These are phyloP conservation scores for Piloderma croceum DNA, from an alignment of 768 basidiomycete species.

Conservation along the genomic window DNA sequence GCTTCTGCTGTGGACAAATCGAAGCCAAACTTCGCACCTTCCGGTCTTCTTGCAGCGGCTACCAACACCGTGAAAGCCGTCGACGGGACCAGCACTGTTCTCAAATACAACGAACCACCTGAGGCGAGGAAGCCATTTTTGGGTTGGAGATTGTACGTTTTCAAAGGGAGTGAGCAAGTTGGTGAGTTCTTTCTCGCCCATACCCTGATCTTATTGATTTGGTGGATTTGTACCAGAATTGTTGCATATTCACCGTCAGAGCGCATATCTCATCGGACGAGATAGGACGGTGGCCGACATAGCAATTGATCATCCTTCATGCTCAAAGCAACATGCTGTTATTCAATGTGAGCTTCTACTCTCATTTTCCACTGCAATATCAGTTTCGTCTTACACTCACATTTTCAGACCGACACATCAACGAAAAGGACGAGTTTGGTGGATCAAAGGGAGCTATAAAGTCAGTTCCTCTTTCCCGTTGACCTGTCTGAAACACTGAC, in stretches of 20 bases:
- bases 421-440: slow-evolving; percentile 85
- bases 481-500: not conserved
- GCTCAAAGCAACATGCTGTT: slow-evolving; percentile 97
- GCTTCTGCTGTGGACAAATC: slow-evolving; percentile 50
- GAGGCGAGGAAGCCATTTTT: slow-evolving; percentile 89
- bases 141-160: slow-evolving; percentile 95
- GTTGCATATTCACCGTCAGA: slow-evolving; percentile 89
- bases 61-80: slow-evolving; percentile 82
- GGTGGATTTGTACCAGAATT: slow-evolving; percentile 50
- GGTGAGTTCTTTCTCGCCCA: slow-evolving; percentile 47
- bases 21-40: slow-evolving; percentile 86
- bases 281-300: slow-evolving; percentile 86
- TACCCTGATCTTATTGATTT: not conserved
- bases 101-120: slow-evolving; percentile 98
- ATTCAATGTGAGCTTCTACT: slow-evolving; percentile 65
- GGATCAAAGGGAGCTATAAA: slow-evolving; percentile 72
- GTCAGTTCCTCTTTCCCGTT: slow-evolving; percentile 41
- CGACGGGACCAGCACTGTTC: slow-evolving; percentile 73
- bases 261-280: slow-evolving; percentile 89
- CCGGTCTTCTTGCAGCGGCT: slow-evolving; percentile 90
- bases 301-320: slow-evolving; percentile 90
- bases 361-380: not conserved
- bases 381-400: slow-evolving; percentile 1
- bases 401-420: slow-evolving; percentile 68
- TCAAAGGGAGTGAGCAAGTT: slow-evolving; percentile 89